Evolutionary conservation across 2,329 filamentous ascomycete species (phyloP), one percentile per base, ranked within the genome.

Genomic region (Elsinoe australis): DNA sequence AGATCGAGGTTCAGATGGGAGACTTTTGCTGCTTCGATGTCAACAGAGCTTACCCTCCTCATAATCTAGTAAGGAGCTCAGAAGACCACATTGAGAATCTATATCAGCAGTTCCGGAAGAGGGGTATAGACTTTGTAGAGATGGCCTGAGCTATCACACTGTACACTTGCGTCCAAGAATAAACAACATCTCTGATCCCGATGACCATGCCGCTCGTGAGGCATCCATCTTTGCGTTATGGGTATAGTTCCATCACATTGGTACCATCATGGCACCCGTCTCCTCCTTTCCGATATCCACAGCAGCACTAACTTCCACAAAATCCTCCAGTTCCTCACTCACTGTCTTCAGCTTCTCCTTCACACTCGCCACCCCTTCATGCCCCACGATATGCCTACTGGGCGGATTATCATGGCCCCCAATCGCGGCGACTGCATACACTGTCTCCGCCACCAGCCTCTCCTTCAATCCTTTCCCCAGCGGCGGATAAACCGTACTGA

Each of bases 311-410:
- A 88, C 83, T 58, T 94, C 87, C 21, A 95, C 83, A 65, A 96
- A 96, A 56, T 96, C 92, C 64, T 96, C 92, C 49, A 96, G 70
- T 69, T 96, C 92, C 64, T 96, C 89, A 54, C 87, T 94, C 2
- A 95, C 87, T 1, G 88, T 95, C 70, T 94, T 95, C 49, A 98
- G 71, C 68, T 96, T 96, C 68, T 96, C 92, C 64, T 90, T 94
- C 31, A 96, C 90, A 32, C 85, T 85, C 4, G 80, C 75, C 9
- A 90, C 84, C 0, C 87, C 90, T 64, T 96, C 92, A 48, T 84
- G 80, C 0, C 92, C 90, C 2, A 96, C 89, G 58, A 96, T 95
- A 63, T 96, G 90, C 24, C 92, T 75, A 1, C 88, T 87, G 0
- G 92, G 92, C 1, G 92, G 92, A 63, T 96, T 96, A 62, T 95